A percentile compares a stretch with the other conserved stretches of the same genome.
phyloP scores from a whole-genome alignment of 176 grass and related monocot species.

The Microstegium vimineum region DNA sequence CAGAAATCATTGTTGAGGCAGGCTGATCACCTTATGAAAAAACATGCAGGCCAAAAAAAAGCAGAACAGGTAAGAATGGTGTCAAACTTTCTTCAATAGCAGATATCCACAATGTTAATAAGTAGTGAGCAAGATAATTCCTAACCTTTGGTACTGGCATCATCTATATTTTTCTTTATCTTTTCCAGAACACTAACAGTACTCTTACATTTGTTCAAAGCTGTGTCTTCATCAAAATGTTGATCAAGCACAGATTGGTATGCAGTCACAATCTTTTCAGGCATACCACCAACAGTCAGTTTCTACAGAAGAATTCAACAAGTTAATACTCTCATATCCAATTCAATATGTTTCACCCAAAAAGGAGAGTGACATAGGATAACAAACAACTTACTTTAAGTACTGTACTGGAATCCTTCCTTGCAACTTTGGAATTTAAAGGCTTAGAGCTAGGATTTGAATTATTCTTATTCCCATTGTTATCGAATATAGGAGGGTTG shows the following conservation, averaged over 20 bases:
- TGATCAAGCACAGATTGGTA: conserved; percentile 77
- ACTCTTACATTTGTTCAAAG: conserved; percentile 66
- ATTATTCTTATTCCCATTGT: conserved; percentile 41
- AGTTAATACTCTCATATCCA: conserved; percentile 1
- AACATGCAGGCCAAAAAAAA: conserved; percentile 13
- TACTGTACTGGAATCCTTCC: conserved; percentile 65
- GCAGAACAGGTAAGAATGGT: neutral
- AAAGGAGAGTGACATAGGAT: neutral
- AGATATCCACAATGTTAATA: neutral
- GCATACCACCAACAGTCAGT: conserved; percentile 74
- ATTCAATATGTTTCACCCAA: conserved; percentile 14
- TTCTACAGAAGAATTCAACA: conserved; percentile 50
- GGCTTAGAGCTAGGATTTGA: conserved; percentile 53
- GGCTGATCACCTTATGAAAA: conserved; percentile 65
- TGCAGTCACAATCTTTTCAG: conserved; percentile 82
- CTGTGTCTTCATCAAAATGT: conserved; percentile 64
- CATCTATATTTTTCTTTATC: conserved; percentile 62
- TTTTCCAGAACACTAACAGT: conserved; percentile 54
- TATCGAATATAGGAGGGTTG: conserved; percentile 19
- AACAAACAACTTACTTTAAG: conserved; percentile 64
- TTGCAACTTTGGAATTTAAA: conserved; percentile 53
- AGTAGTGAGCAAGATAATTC: conserved; percentile 21
- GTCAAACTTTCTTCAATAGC: neutral
- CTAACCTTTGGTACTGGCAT: conserved; percentile 64
- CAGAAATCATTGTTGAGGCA: conserved; percentile 48